Evolutionary conservation across 129 eudicot genomes (phyloP).

Genomic region (Centrapalus pauciflorus): DNA sequence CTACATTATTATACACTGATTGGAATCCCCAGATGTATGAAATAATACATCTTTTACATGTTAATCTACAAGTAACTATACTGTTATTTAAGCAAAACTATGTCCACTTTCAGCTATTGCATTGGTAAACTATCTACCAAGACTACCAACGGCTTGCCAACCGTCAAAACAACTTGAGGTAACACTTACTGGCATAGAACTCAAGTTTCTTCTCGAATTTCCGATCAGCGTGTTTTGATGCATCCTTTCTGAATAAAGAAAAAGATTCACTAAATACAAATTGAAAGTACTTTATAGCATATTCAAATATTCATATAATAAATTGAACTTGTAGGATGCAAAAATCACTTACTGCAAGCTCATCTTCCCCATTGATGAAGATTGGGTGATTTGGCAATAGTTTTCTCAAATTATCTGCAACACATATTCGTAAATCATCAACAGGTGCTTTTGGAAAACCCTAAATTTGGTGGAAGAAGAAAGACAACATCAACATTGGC

Average conservation of each 20-base stretch:
- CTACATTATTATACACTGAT: not conserved
- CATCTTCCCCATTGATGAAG: slow-evolving; percentile 38
- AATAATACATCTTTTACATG: not conserved
- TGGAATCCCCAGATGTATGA: not conserved
- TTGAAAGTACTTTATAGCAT: not conserved
- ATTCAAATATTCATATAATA: not conserved
- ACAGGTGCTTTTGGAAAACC: slow-evolving; percentile 7
- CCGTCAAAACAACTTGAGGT: not conserved
- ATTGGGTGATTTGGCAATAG: not conserved
- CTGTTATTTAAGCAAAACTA: not conserved
- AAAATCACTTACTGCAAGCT: slow-evolving; percentile 26
- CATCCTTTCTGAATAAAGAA: slow-evolving; percentile 42
- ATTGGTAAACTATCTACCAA: not conserved
- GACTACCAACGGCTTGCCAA: not conserved
- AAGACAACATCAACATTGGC: not conserved
- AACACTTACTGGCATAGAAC: slow-evolving; percentile 55
- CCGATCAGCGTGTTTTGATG: slow-evolving; percentile 43
- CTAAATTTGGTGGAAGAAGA: slow-evolving; percentile 14
- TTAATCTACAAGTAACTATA: not conserved
- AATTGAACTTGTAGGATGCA: slow-evolving; percentile 1
- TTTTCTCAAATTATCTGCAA: slow-evolving; percentile 1
- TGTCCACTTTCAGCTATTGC: not conserved
- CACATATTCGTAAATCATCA: not conserved
- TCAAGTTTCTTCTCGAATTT: slow-evolving; percentile 69
- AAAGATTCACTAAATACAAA: not conserved